Conservation (phyloP, 352 stramenopile species). For the Pythium vanterpoolii region DNA sequence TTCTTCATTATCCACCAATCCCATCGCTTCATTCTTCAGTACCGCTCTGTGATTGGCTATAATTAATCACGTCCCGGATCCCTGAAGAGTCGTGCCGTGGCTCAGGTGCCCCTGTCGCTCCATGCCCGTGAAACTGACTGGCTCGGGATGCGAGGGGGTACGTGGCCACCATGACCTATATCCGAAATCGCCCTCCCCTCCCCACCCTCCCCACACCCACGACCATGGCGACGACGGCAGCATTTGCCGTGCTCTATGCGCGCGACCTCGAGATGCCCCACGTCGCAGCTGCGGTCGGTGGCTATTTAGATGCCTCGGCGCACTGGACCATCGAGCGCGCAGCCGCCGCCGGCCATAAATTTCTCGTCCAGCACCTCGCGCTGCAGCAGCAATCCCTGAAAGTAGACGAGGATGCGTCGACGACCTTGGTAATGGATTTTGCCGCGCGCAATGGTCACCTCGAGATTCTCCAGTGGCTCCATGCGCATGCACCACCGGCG, state of each 20-base stretch:
- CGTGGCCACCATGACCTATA: slow-evolving; percentile 1
- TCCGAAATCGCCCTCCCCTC: neutral
- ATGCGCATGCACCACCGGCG: slow-evolving; percentile 31
- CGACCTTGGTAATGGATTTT: slow-evolving; percentile 71
- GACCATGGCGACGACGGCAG: slow-evolving; percentile 54
- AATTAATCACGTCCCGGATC: neutral
- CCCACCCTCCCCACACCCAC: too few species aligned
- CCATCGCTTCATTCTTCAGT: neutral
- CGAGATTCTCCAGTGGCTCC: slow-evolving; percentile 72
- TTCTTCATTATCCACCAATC: slow-evolving; percentile 10
- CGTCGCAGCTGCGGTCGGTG: slow-evolving; percentile 43
- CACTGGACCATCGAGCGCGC: slow-evolving; percentile 63
- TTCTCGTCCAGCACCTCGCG: slow-evolving; percentile 65
- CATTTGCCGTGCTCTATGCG: slow-evolving; percentile 39
- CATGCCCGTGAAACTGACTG: slow-evolving; percentile 1
- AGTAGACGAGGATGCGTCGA: slow-evolving; percentile 22
- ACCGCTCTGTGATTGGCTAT: neutral
- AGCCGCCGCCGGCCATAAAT: slow-evolving; percentile 55
- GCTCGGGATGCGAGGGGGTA: slow-evolving; percentile 1
- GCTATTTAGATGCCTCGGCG: slow-evolving; percentile 52
- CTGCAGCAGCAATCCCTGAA: slow-evolving; percentile 27
- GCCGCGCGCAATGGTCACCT: slow-evolving; percentile 61
- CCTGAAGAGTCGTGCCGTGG: slow-evolving; percentile 5
- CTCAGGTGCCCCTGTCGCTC: slow-evolving; percentile 13
- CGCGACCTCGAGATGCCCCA: slow-evolving; percentile 56